phyloP scores from a whole-genome alignment of 345 rosid species.

The Draba incana region DNA sequence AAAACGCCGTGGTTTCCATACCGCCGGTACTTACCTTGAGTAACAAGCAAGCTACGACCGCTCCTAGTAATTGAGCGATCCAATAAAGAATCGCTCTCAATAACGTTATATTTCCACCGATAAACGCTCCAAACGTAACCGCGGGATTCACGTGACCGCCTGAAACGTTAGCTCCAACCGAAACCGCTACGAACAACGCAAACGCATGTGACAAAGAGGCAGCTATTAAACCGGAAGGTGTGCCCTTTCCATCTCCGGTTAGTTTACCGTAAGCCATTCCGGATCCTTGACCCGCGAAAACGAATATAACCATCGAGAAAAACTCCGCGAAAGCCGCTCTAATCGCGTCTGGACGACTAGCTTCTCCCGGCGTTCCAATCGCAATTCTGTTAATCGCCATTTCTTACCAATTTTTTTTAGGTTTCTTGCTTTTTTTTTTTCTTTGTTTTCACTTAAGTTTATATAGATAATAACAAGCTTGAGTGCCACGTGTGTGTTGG shows the following conservation, averaged over 20 bases:
- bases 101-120: conserved; percentile 74
- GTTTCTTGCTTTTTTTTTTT: neutral
- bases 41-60: conserved; percentile 77
- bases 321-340: conserved; percentile 75
- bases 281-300: conserved; percentile 87
- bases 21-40: conserved; percentile 77
- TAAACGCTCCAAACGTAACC: conserved; percentile 81
- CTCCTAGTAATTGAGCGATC: conserved; percentile 83
- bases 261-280: conserved; percentile 86
- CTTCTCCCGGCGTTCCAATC: conserved; percentile 64
- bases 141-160: conserved; percentile 95
- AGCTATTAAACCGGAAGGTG: conserved; percentile 70
- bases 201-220: conserved; percentile 79
- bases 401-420: neutral
- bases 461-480: conserved; percentile 25
- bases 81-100: conserved; percentile 69
- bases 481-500: conserved; percentile 37
- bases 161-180: conserved; percentile 77
- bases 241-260: conserved; percentile 51
- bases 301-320: conserved; percentile 76
- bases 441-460: conserved; percentile 14
- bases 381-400: conserved; percentile 72
- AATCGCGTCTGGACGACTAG: conserved; percentile 64
- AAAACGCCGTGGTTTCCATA: conserved; percentile 65
- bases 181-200: conserved; percentile 73